Evolutionary conservation across 164 flowering plant species (phyloP), one percentile per base, ranked within the genome.

Genomic region (Pachysandra terminalis): DNA sequence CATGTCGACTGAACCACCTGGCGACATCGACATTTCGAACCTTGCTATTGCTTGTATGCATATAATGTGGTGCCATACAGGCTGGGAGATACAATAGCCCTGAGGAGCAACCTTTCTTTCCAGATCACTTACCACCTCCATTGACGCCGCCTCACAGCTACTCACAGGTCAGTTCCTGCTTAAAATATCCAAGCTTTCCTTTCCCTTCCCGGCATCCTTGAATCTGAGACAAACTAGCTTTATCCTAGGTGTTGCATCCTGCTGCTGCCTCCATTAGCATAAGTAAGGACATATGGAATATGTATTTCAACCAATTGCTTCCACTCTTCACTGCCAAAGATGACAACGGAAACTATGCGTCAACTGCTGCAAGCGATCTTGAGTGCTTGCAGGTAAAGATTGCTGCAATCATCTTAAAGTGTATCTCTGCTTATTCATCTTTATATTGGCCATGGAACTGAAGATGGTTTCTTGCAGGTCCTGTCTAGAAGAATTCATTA

Each of bases 401-500:
- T 25, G 37, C 10, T 26, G 27, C 27, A 25, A 56, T 61, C 14
- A 49, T n/a, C 19, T 41, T 65, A 66, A 57, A 49, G 51, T 51
- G 16, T 9, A 7, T 32, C 3, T 32, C 3, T 32, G 37, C 7
- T 32, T 32, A 7, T 7, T 32, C 37, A 32, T 32, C 5, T 7
- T 32, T 32, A 32, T 32, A 6, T 7, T 59, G 26, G 21, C 22
- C 22, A 35, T 51, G 40, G 26, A 63, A 52, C 9, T 8, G 21
- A 25, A 19, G 41, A 54, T 35, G 45, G 37, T 63, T 56, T 48
- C 48, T 69, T 48, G n/a, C 79, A 95, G 99, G 96, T 90, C 37
- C 75, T 95, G 19, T 89, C 99, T 13, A 84, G 86, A 72, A 89
- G 99, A 68, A 92, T 95, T 66, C 97, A 95, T 71, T 88, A 79